Percentiles rank a stretch among this genome's conserved stretches.
Evolutionary conservation across 768 basidiomycete genomes (phyloP).

Genomic region (Antrodiella citrinella): DNA sequence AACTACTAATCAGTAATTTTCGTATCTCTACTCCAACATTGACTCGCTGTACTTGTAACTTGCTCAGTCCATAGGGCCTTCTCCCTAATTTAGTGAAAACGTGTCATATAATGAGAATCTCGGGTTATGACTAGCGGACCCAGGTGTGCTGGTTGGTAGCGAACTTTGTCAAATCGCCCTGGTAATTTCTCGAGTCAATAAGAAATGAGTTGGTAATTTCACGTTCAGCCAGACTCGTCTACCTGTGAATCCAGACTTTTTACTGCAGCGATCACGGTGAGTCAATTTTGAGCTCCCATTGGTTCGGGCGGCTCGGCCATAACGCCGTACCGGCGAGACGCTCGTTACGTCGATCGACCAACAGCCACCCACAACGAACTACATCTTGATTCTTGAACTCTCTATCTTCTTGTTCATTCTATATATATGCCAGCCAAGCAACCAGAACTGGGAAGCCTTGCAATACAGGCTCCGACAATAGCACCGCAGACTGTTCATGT

Average conservation of each 20-base stretch:
- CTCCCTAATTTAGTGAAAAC: too few relatives aligned
- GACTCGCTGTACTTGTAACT: too few relatives aligned
- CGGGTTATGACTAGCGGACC: too few relatives aligned
- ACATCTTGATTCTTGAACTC: neutral
- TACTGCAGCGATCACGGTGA: neutral
- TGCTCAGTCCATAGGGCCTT: too few relatives aligned
- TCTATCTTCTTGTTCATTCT: neutral
- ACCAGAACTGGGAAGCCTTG: constrained; percentile 57
- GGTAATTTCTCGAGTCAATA: neutral
- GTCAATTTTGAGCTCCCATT: neutral
- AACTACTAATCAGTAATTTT: too few relatives aligned
- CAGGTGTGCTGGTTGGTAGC: too few relatives aligned
- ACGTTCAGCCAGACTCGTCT: neutral
- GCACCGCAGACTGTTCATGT: constrained; percentile 63
- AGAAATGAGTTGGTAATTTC: neutral
- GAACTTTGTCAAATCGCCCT: too few relatives aligned
- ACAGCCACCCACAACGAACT: neutral
- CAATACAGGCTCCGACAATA: constrained; percentile 55
- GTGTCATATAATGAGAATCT: too few relatives aligned
- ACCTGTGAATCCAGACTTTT: neutral
- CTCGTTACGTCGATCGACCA: neutral
- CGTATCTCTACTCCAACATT: too few relatives aligned
- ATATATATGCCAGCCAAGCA: constrained; percentile 32
- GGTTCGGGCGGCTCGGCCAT: neutral
- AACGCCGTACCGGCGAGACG: neutral